Percentiles rank a stretch among this genome's conserved stretches.
Evolutionary conservation across 768 basidiomycete species (phyloP).

Genomic region (Udeniomyces megalosporus): DNA sequence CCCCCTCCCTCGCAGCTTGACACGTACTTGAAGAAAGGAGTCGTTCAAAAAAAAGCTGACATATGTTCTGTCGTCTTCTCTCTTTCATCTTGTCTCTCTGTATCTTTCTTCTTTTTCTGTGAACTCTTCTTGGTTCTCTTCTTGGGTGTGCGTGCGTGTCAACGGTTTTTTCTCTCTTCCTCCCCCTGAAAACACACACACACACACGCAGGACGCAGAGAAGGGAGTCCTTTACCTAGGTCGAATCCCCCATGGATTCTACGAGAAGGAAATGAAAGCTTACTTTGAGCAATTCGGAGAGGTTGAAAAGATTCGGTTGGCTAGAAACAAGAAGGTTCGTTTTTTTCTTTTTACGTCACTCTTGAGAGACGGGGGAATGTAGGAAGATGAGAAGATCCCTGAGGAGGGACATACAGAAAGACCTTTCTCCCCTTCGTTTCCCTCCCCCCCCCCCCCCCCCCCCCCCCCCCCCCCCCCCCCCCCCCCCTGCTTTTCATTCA

Average conservation of each 20-base stretch:
- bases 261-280: conserved; percentile 77
- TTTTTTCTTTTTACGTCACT: conserved; percentile 21
- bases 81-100: not conserved
- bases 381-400: no score
- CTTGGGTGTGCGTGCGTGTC: not conserved
- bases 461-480: no score
- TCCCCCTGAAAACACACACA: no score
- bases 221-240: conserved; percentile 77
- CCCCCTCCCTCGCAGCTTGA: no score
- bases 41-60: not conserved
- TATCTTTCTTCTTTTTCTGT: not conserved
- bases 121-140: not conserved
- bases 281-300: conserved; percentile 94
- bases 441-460: no score
- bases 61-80: not conserved
- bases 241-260: conserved; percentile 90
- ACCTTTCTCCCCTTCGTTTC: no score
- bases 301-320: conserved; percentile 70
- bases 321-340: conserved; percentile 74
- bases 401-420: no score
- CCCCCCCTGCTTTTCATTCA: not conserved
- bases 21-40: not conserved
- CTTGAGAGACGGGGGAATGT: no score
- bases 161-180: not conserved
- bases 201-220: conserved; percentile 47